A percentile compares a stretch with the other conserved stretches of the same genome.
phyloP scores from a whole-genome alignment of 2,329 filamentous ascomycete species.

The Microdochium nivale region DNA sequence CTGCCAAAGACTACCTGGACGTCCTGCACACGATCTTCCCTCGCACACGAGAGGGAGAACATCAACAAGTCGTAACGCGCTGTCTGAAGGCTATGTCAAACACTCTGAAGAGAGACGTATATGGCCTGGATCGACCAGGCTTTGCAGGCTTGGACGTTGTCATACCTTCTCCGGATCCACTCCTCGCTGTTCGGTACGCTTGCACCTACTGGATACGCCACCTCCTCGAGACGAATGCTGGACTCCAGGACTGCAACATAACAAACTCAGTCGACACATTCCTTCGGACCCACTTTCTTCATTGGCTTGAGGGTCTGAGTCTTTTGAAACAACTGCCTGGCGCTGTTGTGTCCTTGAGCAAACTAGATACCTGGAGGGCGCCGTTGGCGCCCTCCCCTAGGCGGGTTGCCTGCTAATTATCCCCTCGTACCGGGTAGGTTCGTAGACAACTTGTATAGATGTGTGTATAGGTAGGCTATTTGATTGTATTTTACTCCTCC shows the following conservation, averaged over 20 bases:
- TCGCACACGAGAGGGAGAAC: not conserved
- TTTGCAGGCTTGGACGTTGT: not conserved
- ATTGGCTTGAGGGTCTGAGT: not conserved
- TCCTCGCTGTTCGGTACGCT: not conserved
- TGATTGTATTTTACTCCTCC: not conserved
- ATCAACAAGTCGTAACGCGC: not conserved
- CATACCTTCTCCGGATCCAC: not conserved
- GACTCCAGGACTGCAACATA: not conserved
- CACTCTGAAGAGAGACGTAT: not conserved
- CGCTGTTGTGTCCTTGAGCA: not conserved
- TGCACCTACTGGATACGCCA: not conserved
- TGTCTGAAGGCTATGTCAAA: not conserved
- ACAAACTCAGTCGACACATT: not conserved
- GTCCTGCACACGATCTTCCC: not conserved
- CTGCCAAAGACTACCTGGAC: conserved; percentile 8
- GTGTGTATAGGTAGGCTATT: too few relatives aligned
- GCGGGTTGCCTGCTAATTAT: too few relatives aligned
- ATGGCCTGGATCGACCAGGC: not conserved
- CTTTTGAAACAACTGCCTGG: not conserved
- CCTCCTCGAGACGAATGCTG: not conserved
- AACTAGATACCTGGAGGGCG: too few relatives aligned
- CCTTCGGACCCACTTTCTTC: not conserved
- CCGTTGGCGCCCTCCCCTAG: too few relatives aligned
- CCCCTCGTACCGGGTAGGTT: too few relatives aligned
- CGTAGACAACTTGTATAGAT: too few relatives aligned